Conservation (phyloP, 139 green algal species). For the Chlamydomonas sphaeroides region DNA sequence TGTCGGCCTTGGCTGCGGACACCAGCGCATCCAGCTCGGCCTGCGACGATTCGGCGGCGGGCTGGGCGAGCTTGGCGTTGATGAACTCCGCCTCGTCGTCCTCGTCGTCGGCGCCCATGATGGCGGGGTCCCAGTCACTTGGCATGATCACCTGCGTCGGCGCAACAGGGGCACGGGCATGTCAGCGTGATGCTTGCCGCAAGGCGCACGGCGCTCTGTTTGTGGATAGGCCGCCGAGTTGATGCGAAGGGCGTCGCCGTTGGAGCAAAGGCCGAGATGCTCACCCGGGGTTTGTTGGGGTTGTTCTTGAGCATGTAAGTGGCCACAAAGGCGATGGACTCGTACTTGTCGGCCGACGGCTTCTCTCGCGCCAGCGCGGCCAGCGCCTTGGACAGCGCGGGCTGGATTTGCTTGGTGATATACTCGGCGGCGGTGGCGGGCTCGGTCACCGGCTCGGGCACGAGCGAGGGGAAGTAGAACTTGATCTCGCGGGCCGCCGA, state of each 20-base stretch:
- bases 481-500: slow-evolving; percentile 78
- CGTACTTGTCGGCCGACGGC: slow-evolving; percentile 66
- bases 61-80: neutral
- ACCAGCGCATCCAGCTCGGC: neutral
- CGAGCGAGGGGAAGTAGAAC: slow-evolving; percentile 82
- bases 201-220: no score
- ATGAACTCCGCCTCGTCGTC: slow-evolving; percentile 62
- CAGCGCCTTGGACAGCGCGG: slow-evolving; percentile 74
- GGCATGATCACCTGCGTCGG: slow-evolving; percentile 45
- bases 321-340: slow-evolving; percentile 77
- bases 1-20: neutral
- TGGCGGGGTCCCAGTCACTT: slow-evolving; percentile 50
- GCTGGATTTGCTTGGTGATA: slow-evolving; percentile 66
- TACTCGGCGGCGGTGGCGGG: slow-evolving; percentile 51
- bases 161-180: no score
- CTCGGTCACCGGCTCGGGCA: slow-evolving; percentile 39
- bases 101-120: slow-evolving; percentile 64
- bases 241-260: no score
- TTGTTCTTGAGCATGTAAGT: slow-evolving; percentile 86
- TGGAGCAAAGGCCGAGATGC: no score
- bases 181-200: no score
- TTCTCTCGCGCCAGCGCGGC: slow-evolving; percentile 79
- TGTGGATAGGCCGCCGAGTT: no score
- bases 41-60: neutral
- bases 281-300: slow-evolving; percentile 74